Evolutionary conservation across 2,329 filamentous ascomycete genomes (phyloP).

Genomic region (Chalaropsis ovoidea): DNA sequence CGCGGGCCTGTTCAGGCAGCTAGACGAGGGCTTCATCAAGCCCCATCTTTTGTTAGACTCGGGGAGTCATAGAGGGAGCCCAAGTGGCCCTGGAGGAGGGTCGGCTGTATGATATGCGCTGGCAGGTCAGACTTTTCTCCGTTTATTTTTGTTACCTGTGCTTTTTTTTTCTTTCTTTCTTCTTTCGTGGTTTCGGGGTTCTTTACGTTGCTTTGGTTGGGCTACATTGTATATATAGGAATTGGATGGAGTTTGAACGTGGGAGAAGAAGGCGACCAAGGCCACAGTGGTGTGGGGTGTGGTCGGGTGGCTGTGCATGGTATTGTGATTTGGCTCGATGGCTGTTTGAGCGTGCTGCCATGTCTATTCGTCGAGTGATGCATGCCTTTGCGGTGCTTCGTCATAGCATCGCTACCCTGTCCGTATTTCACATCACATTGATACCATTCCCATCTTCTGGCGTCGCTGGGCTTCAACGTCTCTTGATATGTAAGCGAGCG

Average conservation of each 20-base stretch:
- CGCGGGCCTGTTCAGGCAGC: conserved; percentile 75
- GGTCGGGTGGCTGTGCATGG: conserved; percentile 3
- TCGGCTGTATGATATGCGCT: conserved; percentile 25
- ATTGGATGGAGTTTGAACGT: neutral
- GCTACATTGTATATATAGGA: conserved; percentile 7
- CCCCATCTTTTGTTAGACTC: conserved; percentile 71
- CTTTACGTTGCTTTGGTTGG: conserved; percentile 5
- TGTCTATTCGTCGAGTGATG: neutral
- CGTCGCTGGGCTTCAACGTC: neutral
- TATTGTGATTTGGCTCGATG: neutral
- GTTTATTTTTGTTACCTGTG: conserved; percentile 2
- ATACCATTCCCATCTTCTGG: neutral
- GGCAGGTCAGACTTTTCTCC: conserved; percentile 4
- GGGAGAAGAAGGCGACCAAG: neutral
- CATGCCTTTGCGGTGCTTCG: neutral
- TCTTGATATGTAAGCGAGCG: neutral
- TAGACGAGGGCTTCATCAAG: conserved; percentile 96
- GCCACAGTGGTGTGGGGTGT: conserved; percentile 13
- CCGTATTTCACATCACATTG: neutral
- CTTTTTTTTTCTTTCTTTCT: conserved; percentile 1
- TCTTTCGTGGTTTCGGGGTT: conserved; percentile 4
- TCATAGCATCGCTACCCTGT: neutral
- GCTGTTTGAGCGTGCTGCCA: neutral
- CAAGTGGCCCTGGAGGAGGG: conserved; percentile 31
- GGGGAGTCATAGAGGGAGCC: conserved; percentile 33